Conservation (phyloP, 1,284 basidiomycete species). For the Mycena citricolor region DNA sequence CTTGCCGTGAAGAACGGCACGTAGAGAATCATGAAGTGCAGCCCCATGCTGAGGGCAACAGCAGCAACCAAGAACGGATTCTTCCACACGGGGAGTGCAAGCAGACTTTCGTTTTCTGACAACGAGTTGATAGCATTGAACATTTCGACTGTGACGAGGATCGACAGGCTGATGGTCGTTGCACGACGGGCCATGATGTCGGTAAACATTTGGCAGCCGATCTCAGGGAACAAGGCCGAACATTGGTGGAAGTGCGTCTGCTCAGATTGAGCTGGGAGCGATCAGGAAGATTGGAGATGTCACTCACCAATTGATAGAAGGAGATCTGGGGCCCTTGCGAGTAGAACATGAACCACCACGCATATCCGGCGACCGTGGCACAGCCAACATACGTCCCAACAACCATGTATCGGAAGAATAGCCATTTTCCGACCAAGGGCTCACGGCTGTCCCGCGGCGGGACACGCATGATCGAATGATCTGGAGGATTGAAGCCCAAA, state of each 20-base stretch:
- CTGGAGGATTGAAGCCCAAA: constrained; percentile 95
- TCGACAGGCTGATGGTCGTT: constrained; percentile 94
- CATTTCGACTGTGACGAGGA: constrained; percentile 96
- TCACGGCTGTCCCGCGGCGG: constrained; percentile 88
- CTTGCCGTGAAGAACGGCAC: constrained; percentile 90
- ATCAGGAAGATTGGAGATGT: constrained; percentile 23
- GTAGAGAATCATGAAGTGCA: constrained; percentile 94
- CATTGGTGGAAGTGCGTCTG: constrained; percentile 97
- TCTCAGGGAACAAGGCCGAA: constrained; percentile 74
- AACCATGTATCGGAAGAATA: constrained; percentile 94
- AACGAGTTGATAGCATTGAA: constrained; percentile 99
- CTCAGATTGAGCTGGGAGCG: constrained; percentile 8
- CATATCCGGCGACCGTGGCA: constrained; percentile 95
- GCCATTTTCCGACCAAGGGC: constrained; percentile 88
- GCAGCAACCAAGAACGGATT: constrained; percentile 91
- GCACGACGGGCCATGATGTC: constrained; percentile 83
- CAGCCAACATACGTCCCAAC: constrained; percentile 93
- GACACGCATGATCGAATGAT: constrained; percentile 94
- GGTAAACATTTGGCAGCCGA: constrained; percentile 94
- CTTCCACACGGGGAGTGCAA: constrained; percentile 89
- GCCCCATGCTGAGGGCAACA: constrained; percentile 84
- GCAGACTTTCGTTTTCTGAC: constrained; percentile 94
- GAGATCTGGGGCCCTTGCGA: constrained; percentile 88
- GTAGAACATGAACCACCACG: constrained; percentile 99
- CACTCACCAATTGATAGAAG: constrained; percentile 88